Evolutionary conservation across 73 alveolate genomes (phyloP).

Genomic region (Halteria grandinella): DNA sequence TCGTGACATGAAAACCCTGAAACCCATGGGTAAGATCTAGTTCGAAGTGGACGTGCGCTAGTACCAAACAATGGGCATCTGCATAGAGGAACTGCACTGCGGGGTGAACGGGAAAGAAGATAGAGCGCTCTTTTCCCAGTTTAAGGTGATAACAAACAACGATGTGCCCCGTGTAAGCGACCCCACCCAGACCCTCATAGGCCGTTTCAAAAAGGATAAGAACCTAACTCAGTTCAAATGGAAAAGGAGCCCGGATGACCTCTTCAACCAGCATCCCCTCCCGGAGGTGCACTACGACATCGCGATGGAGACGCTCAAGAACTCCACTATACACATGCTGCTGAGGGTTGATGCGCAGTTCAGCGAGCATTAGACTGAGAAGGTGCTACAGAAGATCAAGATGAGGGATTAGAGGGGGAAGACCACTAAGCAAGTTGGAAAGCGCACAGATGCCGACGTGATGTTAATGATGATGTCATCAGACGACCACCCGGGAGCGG

Average conservation of each 20-base stretch:
- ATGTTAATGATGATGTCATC: too few species aligned
- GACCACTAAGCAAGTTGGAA: neutral
- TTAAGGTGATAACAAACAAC: conserved; percentile 11
- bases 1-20: conserved; percentile 7
- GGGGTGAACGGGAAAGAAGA: conserved; percentile 37
- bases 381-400: conserved; percentile 17
- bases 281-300: neutral
- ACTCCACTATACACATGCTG: conserved; percentile 6
- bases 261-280: neutral
- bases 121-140: conserved; percentile 17
- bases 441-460: neutral
- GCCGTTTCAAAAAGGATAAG: conserved; percentile 37
- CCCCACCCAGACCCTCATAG: conserved; percentile 16
- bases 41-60: conserved; percentile 11
- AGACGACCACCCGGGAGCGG: too few species aligned
- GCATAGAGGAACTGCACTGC: neutral
- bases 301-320: conserved; percentile 26
- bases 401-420: neutral
- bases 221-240: conserved; percentile 30
- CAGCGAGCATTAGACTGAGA: conserved; percentile 3
- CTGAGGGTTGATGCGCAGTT: conserved; percentile 14
- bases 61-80: neutral
- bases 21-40: conserved; percentile 11
- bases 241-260: conserved; percentile 21
- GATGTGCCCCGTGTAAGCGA: conserved; percentile 9